A percentile compares a stretch with the other conserved stretches of the same genome.
phyloP scores from a whole-genome alignment of 352 stramenopile genomes.

The Phytopythium montanum region DNA sequence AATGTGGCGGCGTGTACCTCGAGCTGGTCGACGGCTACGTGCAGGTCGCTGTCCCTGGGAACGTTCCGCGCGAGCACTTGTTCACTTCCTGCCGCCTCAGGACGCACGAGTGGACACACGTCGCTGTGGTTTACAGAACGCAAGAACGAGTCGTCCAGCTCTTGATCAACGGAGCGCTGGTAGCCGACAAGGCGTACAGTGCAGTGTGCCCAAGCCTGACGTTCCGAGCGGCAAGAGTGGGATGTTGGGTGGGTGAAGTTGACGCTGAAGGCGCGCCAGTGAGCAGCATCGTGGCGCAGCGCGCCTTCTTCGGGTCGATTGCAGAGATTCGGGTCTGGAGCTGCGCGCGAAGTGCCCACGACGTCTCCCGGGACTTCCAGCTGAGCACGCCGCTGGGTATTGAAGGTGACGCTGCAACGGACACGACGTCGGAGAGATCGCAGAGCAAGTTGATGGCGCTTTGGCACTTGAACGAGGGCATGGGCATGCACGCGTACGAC shows the following conservation, averaged over 20 bases:
- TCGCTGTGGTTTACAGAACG: slow-evolving; percentile 50
- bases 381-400: slow-evolving; percentile 49
- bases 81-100: slow-evolving; percentile 53
- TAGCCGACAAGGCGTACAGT: slow-evolving; percentile 35
- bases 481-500: slow-evolving; percentile 64
- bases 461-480: slow-evolving; percentile 77
- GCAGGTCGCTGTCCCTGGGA: slow-evolving; percentile 71
- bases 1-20: slow-evolving; percentile 62
- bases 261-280: slow-evolving; percentile 31
- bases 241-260: slow-evolving; percentile 65
- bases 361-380: slow-evolving; percentile 66
- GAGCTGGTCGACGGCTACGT: slow-evolving; percentile 65
- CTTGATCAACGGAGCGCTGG: slow-evolving; percentile 50
- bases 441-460: slow-evolving; percentile 33
- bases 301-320: slow-evolving; percentile 69
- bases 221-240: slow-evolving; percentile 53
- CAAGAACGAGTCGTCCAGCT: slow-evolving; percentile 23
- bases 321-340: slow-evolving; percentile 75
- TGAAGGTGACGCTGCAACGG: background rate
- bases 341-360: slow-evolving; percentile 24
- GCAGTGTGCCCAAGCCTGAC: slow-evolving; percentile 38
- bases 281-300: slow-evolving; percentile 34
- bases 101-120: slow-evolving; percentile 69
- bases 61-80: slow-evolving; percentile 62
- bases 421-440: background rate